Percentiles rank a stretch among this genome's conserved stretches.
These are phyloP conservation scores for Ramalina intermedia DNA, from an alignment of 495 filamentous ascomycete genomes.

Conservation along the genomic window DNA sequence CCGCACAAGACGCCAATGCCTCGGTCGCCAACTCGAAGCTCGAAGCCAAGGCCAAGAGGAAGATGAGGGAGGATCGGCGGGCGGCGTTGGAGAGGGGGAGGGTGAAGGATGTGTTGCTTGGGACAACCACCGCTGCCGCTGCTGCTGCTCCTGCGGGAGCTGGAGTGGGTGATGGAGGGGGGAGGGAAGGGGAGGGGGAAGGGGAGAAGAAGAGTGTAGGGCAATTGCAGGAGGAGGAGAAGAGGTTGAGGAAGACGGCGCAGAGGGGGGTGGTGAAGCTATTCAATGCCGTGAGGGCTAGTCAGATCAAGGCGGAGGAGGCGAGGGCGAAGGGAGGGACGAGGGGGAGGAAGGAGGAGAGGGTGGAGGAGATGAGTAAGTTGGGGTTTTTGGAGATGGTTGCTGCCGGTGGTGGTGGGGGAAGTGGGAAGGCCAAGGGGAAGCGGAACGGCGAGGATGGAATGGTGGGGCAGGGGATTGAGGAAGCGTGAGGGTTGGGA, in stretches of 20 bases:
- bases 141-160: conserved; percentile 1
- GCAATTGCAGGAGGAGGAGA: conserved; percentile 38
- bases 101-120: conserved; percentile 59
- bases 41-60: conserved; percentile 62
- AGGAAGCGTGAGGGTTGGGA: conserved; percentile 1
- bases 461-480: conserved; percentile 16
- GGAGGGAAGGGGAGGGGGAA: neutral
- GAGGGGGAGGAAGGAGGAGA: conserved; percentile 58
- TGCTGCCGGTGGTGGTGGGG: conserved; percentile 34
- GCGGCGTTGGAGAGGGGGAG: conserved; percentile 72
- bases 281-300: conserved; percentile 87
- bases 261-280: conserved; percentile 87
- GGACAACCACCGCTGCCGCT: conserved; percentile 17
- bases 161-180: neutral
- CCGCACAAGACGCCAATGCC: conserved; percentile 48
- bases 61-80: conserved; percentile 69
- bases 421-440: conserved; percentile 16
- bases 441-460: conserved; percentile 37
- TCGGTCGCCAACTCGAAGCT: conserved; percentile 59
- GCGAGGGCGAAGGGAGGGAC: conserved; percentile 67
- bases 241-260: conserved; percentile 65
- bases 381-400: conserved; percentile 85
- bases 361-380: conserved; percentile 85
- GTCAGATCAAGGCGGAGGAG: conserved; percentile 71
- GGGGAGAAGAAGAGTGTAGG: conserved; percentile 1